Evolutionary conservation across 2,329 filamentous ascomycete genomes (phyloP).

Genomic region (Xylariomycetidae sp.): DNA sequence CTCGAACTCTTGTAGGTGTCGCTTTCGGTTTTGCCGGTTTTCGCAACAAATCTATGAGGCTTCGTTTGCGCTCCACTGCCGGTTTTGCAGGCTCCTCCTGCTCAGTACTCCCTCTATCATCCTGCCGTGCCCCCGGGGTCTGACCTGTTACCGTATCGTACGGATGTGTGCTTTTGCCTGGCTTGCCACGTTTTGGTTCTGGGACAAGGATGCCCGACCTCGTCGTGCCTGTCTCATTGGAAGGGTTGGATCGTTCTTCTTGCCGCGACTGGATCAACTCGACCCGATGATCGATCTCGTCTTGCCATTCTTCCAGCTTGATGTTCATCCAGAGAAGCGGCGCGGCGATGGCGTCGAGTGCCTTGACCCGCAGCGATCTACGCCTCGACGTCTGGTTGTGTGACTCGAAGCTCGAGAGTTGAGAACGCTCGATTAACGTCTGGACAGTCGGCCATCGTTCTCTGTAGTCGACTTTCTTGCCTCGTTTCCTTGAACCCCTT

Average conservation of each 20-base stretch:
- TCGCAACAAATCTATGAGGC: not conserved
- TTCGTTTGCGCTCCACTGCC: not conserved
- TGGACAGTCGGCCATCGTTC: constrained; percentile 26
- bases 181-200: constrained; percentile 8
- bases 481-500: too few species aligned
- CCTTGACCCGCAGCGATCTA: constrained; percentile 13
- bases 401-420: constrained; percentile 4
- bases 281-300: constrained; percentile 15
- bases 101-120: constrained; percentile 1
- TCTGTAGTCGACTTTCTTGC: constrained; percentile 18
- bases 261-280: constrained; percentile 14
- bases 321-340: constrained; percentile 17
- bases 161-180: constrained; percentile 26
- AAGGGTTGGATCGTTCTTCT: constrained; percentile 7
- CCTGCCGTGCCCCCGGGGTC: not conserved
- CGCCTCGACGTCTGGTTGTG: not conserved
- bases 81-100: not conserved
- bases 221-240: too few species aligned
- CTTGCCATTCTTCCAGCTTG: constrained; percentile 19
- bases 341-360: constrained; percentile 13
- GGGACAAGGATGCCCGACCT: too few species aligned
- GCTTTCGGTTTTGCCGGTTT: not conserved
- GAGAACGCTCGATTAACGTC: constrained; percentile 17
- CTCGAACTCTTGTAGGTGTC: too few species aligned
- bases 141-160: constrained; percentile 22